Evolutionary conservation across 2,329 filamentous ascomycete species (phyloP).

Genomic region (Raffaelea albimanens): DNA sequence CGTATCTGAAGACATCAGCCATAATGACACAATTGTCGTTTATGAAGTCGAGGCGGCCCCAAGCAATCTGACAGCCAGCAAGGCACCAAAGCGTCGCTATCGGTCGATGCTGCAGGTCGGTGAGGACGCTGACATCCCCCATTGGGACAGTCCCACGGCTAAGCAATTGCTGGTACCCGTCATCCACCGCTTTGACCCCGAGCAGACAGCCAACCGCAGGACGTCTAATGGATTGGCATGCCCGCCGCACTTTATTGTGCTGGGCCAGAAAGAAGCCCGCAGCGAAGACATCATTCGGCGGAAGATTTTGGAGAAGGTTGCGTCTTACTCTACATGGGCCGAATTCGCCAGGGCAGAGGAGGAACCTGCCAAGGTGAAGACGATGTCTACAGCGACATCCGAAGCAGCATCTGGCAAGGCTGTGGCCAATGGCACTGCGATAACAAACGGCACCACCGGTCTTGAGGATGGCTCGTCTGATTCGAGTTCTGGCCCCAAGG

Average conservation of each 20-base stretch:
- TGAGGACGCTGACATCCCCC: conserved; percentile 35
- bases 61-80: conserved; percentile 62
- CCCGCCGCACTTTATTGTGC: conserved; percentile 61
- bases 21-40: conserved; percentile 58
- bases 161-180: conserved; percentile 63
- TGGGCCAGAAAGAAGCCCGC: conserved; percentile 62
- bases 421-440: not conserved
- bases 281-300: conserved; percentile 63
- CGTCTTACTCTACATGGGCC: conserved; percentile 64
- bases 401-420: not conserved
- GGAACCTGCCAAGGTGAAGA: conserved; percentile 18
- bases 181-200: conserved; percentile 45
- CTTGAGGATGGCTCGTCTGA: conserved; percentile 29
- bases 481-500: conserved; percentile 58
- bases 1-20: conserved; percentile 62
- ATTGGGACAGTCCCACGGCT: conserved; percentile 52
- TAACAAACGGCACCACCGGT: not conserved
- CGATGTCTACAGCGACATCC: not conserved
- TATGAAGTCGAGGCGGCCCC: conserved; percentile 70
- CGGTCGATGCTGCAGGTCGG: conserved; percentile 42
- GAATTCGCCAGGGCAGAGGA: conserved; percentile 50
- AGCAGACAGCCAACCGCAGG: conserved; percentile 11
- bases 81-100: conserved; percentile 32
- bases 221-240: conserved; percentile 13
- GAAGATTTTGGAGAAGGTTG: conserved; percentile 69